Percentiles rank a stretch among this genome's conserved stretches.
These are phyloP conservation scores for Bolboschoenoplectus hybrid DNA, from an alignment of 202 grass and related monocot species.

Conservation along the genomic window DNA sequence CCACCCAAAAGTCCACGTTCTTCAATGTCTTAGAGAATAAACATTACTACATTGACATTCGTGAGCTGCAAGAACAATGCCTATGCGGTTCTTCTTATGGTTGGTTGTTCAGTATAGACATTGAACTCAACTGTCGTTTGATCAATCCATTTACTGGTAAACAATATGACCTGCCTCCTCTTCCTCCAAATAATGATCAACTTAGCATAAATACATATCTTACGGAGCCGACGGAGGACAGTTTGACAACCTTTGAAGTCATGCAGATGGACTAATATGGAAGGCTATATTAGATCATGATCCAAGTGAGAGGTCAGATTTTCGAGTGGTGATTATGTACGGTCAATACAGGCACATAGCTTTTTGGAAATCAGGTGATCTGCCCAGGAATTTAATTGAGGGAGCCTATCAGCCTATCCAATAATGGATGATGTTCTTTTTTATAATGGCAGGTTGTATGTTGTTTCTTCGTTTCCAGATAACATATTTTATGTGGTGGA, in stretches of 20 bases:
- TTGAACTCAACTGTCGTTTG: constrained; percentile 6
- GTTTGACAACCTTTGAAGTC: background rate
- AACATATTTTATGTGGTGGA: background rate
- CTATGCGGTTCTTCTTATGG: constrained; percentile 7
- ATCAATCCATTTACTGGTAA: constrained; percentile 22
- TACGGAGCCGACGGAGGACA: background rate
- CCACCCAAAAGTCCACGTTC: background rate
- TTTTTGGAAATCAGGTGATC: constrained; percentile 1
- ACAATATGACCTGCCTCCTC: constrained; percentile 8
- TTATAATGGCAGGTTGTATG: constrained; percentile 8
- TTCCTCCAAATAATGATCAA: background rate
- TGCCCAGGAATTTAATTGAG: background rate
- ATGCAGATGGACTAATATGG: background rate
- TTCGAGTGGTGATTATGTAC: constrained; percentile 10
- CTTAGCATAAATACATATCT: background rate
- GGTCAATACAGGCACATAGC: background rate
- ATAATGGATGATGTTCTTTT: constrained; percentile 5
- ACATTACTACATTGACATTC: constrained; percentile 17
- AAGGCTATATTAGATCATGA: constrained; percentile 28
- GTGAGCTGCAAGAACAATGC: background rate
- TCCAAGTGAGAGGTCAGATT: constrained; percentile 25
- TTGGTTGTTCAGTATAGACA: constrained; percentile 18
- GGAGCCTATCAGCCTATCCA: background rate
- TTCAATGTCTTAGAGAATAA: constrained; percentile 20
- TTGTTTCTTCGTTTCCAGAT: background rate